Conservation (phyloP, 164 flowering plant genomes). For the Amborella trichopoda region DNA sequence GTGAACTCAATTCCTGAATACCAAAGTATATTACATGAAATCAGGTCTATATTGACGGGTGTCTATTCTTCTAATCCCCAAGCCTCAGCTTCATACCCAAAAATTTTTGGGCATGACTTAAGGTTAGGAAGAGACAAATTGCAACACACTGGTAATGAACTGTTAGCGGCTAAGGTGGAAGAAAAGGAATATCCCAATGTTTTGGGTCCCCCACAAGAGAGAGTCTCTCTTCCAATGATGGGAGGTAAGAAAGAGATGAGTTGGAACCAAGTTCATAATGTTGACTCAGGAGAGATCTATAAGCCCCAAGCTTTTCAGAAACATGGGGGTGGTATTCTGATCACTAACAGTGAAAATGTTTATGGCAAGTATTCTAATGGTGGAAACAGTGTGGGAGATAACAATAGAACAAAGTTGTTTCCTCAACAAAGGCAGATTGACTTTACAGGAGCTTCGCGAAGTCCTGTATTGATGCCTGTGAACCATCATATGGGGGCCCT, state of each 20-base stretch:
- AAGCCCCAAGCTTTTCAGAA: neutral
- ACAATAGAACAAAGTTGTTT: neutral
- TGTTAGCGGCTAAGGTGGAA: neutral
- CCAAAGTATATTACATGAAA: conserved; percentile 27
- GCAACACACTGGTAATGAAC: neutral
- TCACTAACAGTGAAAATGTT: neutral
- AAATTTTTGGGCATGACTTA: conserved; percentile 63
- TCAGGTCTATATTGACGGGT: conserved; percentile 31
- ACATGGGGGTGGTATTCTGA: neutral
- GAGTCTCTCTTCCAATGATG: neutral
- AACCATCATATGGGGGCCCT: conserved; percentile 19
- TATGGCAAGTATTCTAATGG: conserved; percentile 1
- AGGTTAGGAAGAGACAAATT: conserved; percentile 22
- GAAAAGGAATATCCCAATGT: neutral
- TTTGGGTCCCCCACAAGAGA: neutral
- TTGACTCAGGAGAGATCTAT: neutral
- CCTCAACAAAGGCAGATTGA: conserved; percentile 51
- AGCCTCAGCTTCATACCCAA: conserved; percentile 15
- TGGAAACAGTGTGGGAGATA: neutral
- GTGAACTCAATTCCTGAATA: conserved; percentile 39
- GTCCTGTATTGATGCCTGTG: conserved; percentile 29
- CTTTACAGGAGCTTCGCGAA: conserved; percentile 34
- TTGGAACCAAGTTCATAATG: too few relatives aligned
- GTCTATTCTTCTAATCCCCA: conserved; percentile 12
- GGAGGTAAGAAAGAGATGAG: neutral